These are phyloP conservation scores for Cardamine chenopodiifolia DNA, from an alignment of 345 rosid species.

Conservation along the genomic window DNA sequence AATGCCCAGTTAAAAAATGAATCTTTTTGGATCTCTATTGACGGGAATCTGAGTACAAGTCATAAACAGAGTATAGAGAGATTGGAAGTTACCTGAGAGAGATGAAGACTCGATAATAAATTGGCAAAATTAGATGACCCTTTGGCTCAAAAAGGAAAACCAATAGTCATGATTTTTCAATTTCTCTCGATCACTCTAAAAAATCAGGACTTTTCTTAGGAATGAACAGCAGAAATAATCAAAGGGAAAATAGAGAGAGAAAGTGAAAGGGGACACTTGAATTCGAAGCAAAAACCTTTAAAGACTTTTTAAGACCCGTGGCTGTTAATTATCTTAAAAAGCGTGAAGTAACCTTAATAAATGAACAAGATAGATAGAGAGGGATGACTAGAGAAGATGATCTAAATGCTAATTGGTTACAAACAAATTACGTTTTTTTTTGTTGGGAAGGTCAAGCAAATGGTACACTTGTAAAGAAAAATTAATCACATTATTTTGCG, in stretches of 20 bases:
- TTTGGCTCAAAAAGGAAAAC: slow-evolving; percentile 19
- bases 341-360: slow-evolving; percentile 41
- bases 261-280: slow-evolving; percentile 39
- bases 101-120: slow-evolving; percentile 22
- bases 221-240: background rate
- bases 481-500: slow-evolving; percentile 23
- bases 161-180: slow-evolving; percentile 26
- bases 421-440: slow-evolving; percentile 7
- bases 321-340: slow-evolving; percentile 42
- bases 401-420: slow-evolving; percentile 9
- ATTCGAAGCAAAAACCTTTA: slow-evolving; percentile 36
- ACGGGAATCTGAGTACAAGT: slow-evolving; percentile 4
- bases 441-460: slow-evolving; percentile 35
- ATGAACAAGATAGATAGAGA: slow-evolving; percentile 35
- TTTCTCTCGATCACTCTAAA: background rate
- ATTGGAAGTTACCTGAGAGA: slow-evolving; percentile 27
- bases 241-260: slow-evolving; percentile 17
- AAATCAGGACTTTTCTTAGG: slow-evolving; percentile 21
- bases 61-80: slow-evolving; percentile 18
- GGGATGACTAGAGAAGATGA: slow-evolving; percentile 35
- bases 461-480: slow-evolving; percentile 25
- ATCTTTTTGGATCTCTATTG: background rate
- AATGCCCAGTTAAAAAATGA: slow-evolving; percentile 9
- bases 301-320: slow-evolving; percentile 36
- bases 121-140: slow-evolving; percentile 21